Evolutionary conservation across 495 filamentous ascomycete species (phyloP).

Genomic region (Annulohypoxylon bovei): DNA sequence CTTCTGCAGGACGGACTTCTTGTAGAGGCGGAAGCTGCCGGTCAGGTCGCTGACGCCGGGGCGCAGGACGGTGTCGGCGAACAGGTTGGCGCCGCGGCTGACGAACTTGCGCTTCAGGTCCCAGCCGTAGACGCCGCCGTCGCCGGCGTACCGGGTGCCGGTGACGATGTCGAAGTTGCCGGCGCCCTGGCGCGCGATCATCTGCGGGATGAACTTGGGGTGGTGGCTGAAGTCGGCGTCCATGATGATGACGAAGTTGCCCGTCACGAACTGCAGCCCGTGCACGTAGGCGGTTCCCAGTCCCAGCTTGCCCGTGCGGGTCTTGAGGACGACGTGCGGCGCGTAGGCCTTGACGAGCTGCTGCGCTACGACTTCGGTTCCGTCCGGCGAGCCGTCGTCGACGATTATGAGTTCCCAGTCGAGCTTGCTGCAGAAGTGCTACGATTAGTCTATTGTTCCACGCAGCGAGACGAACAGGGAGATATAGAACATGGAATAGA

Average conservation of each 20-base stretch:
- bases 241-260: conserved; percentile 99
- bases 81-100: conserved; percentile 89
- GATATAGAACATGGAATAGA: not conserved
- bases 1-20: conserved; percentile 86
- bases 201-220: conserved; percentile 92
- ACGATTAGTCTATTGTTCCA: conserved; percentile 11
- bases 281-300: conserved; percentile 98
- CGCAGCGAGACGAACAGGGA: not conserved
- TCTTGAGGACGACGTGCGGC: conserved; percentile 80
- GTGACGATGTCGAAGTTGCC: conserved; percentile 94
- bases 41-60: conserved; percentile 98
- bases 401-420: conserved; percentile 98
- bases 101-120: conserved; percentile 97
- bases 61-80: conserved; percentile 91
- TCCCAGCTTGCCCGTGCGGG: conserved; percentile 92
- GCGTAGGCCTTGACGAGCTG: conserved; percentile 88
- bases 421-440: conserved; percentile 70
- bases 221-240: conserved; percentile 99
- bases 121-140: conserved; percentile 96
- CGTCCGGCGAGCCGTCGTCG: conserved; percentile 97
- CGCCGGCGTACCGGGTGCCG: conserved; percentile 88
- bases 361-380: conserved; percentile 86
- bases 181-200: conserved; percentile 78
- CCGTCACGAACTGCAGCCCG: conserved; percentile 84
- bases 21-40: conserved; percentile 93